Evolutionary conservation across 225 moss, liverwort and hornwort species (phyloP), one percentile per base, ranked within the genome.

Genomic region (Anthoceros angustus): DNA sequence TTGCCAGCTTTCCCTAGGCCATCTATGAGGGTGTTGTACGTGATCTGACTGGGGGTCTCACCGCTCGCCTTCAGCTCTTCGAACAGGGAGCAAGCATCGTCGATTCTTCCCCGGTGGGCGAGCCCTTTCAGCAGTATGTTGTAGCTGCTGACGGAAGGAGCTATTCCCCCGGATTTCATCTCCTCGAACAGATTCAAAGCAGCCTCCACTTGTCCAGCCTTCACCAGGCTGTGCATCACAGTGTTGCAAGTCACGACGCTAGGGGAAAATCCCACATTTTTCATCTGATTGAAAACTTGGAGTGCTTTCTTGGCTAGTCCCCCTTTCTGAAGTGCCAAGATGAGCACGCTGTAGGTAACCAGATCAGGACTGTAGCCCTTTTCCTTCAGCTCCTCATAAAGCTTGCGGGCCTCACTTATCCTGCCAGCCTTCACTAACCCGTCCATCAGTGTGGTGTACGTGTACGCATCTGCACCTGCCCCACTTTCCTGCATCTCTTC

Each of bases 1-100:
- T 68, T 71, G 61, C 77, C 77, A 25, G 74, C 65, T 70, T 78
- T 85, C 68, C 75, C 79, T 25, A 85, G 73, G 32, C 69, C 62
- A 48, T 75, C 70, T 18, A 85, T 70, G 18, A 85, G 69, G 41
- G 77, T 79, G 63, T 85, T 85, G 70, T 82, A 78, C 5, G 77
- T 77, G 8, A 85, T 75, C 42, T 82, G 65, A 63, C 79, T 82
- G 2, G 77, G 75, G 71, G 69, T 40, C 25, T 67, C 67, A 18
- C 77, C 79, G 38, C 15, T 75, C 25, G 76, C 68, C 7, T 67
- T 46, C 71, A 85, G 75, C 69, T 85, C 75, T 40, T 60, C 42
- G 7, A 70, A 77, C 10, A 82, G 62, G 26, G 72, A 45, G 25
- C 42, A 45, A 24, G 85, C 82, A 26, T 82, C 75, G 11, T 80